Evolutionary conservation across 805 yeast species (phyloP).

Genomic region (Suhomyces vadensis): DNA sequence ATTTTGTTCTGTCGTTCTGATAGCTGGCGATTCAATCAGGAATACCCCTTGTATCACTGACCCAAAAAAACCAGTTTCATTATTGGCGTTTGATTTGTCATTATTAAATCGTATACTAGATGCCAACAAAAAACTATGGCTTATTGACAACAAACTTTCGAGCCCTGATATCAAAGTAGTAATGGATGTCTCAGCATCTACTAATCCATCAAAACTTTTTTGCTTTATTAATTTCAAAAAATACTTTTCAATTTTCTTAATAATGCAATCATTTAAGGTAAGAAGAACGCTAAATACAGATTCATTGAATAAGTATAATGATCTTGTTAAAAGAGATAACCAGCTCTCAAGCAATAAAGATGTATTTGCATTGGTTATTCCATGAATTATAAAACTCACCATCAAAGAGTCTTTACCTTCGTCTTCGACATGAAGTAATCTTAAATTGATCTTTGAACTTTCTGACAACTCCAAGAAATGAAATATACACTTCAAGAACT

Average conservation of each 20-base stretch:
- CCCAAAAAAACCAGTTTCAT: conserved; percentile 58
- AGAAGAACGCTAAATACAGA: conserved; percentile 57
- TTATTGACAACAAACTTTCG: conserved; percentile 60
- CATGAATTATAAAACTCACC: conserved; percentile 49
- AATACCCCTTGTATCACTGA: conserved; percentile 78
- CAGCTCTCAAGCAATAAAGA: conserved; percentile 47
- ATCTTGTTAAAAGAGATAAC: conserved; percentile 51
- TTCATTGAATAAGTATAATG: conserved; percentile 51
- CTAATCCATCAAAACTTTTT: conserved; percentile 10
- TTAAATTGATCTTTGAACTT: conserved; percentile 25
- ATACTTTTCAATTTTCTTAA: conserved; percentile 36
- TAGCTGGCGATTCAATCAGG: conserved; percentile 63
- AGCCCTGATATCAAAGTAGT: conserved; percentile 57
- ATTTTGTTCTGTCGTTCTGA: conserved; percentile 50
- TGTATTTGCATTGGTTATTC: conserved; percentile 47
- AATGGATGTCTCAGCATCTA: conserved; percentile 44
- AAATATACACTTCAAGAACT: conserved; percentile 29
- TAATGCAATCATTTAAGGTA: conserved; percentile 53
- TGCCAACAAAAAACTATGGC: conserved; percentile 54
- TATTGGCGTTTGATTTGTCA: conserved; percentile 14
- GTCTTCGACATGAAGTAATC: conserved; percentile 32
- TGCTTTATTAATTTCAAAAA: conserved; percentile 28
- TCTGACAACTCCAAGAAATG: conserved; percentile 33
- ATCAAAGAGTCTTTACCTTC: conserved; percentile 31
- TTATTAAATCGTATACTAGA: conserved; percentile 24